Evolutionary conservation across 495 filamentous ascomycete species (phyloP).

Genomic region (Aspergillus indologenus): DNA sequence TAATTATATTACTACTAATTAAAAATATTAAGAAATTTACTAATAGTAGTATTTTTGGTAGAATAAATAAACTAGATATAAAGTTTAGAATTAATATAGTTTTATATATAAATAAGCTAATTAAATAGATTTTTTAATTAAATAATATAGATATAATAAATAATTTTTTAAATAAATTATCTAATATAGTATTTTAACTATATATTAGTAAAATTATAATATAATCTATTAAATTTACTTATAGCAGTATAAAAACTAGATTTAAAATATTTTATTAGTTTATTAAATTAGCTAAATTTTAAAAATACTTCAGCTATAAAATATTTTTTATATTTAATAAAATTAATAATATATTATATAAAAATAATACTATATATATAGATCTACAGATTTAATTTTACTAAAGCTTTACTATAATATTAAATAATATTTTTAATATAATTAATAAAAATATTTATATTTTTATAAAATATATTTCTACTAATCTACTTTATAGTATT

Average conservation of each 20-base stretch:
- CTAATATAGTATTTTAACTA: not conserved
- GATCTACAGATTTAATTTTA: conserved; percentile 5
- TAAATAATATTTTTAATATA: conserved; percentile 2
- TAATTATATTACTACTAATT: not conserved
- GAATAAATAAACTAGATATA: not conserved
- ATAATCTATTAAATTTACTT: not conserved
- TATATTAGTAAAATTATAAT: not conserved
- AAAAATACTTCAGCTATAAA: not conserved
- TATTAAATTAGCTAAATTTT: not conserved
- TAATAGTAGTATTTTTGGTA: not conserved
- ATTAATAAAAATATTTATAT: conserved; percentile 7
- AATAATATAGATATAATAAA: not conserved
- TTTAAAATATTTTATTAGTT: not conserved
- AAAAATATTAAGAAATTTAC: conserved; percentile 1
- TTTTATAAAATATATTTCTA: not conserved
- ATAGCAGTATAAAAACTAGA: not conserved
- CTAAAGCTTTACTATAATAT: not conserved
- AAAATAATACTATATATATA: conserved; percentile 2
- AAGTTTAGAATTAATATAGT: not conserved
- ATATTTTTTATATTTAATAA: conserved; percentile 5
- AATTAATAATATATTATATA: not conserved
- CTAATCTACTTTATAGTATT: not conserved
- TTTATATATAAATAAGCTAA: not conserved
- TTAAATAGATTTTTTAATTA: not conserved
- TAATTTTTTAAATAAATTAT: not conserved